Evolutionary conservation across 1,284 basidiomycete genomes (phyloP), one percentile per base, ranked within the genome.

Genomic region (Rhodotorula sp.): DNA sequence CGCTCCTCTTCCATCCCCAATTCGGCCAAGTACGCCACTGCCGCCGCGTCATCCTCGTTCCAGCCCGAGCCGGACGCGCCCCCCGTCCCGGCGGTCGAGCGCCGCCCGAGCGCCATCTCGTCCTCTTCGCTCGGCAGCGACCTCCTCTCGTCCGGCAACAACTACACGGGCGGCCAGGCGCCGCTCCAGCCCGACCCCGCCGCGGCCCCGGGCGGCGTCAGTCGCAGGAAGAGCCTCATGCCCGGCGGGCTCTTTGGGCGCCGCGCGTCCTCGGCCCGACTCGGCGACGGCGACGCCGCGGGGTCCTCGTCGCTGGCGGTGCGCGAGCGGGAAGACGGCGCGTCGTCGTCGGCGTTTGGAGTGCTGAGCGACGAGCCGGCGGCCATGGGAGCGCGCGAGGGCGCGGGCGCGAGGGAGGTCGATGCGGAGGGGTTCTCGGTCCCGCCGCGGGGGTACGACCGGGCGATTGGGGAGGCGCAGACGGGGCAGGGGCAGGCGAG

Each of bases 341-440:
- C 19, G 7, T 7, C 58, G 1, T 12, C 53, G 63, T 10, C n/a
- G 53, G 25, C 56, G 50, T 44, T 48, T 42, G 53, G 34, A 19
- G 45, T 42, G 41, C 27, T 65, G 46, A 46, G 27, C 23, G 42
- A n/a, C 13, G 66, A 74, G 53, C 54, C 66, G 45, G 23, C 12
- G 46, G 34, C 45, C 16, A n/a, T 19, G 23, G 44, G 17, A 0
- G 4, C 7, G 56, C 56, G 14, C 21, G 44, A 4, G 7, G 21
- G 16, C 21, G 41, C 27, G 4, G 58, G 44, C 14, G 27, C 55
- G 13, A n/a, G 27, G 16, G 34, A 48, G 13, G 83, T 86, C 21
- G 85, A 86, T 62, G 78, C 79, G 0, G 84, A 86, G 61, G 85
- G 85, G 10, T 86, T 81, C 81, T 83, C 84, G 16, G 82, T 86